These are phyloP conservation scores for Penicillium chermesinum DNA, from an alignment of 495 filamentous ascomycete species.

Conservation along the genomic window DNA sequence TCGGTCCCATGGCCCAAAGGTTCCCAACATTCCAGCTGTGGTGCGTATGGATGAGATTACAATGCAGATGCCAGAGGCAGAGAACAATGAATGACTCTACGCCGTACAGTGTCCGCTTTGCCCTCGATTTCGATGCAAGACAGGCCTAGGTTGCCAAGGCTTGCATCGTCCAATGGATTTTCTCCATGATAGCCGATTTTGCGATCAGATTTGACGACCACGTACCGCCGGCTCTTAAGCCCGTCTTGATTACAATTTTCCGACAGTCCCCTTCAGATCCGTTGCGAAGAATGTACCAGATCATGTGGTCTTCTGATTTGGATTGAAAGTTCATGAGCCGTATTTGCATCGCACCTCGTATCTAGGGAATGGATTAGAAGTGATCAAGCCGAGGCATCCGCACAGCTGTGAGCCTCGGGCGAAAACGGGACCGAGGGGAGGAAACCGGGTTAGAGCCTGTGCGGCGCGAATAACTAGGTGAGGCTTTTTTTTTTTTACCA, in stretches of 20 bases:
- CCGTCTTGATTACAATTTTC: constrained; percentile 19
- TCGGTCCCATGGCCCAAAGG: constrained; percentile 2
- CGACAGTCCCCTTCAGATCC: constrained; percentile 15
- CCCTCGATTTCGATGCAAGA: background rate
- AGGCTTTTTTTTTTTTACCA: constrained; percentile 4
- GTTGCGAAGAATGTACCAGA: constrained; percentile 18
- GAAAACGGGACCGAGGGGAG: constrained; percentile 14
- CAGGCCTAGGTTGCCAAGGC: background rate
- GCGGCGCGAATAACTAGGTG: constrained; percentile 5
- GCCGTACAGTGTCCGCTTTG: background rate
- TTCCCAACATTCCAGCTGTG: constrained; percentile 10
- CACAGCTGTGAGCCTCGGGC: constrained; percentile 15
- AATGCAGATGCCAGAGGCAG: constrained; percentile 12
- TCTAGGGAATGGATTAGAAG: background rate
- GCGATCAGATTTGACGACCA: background rate
- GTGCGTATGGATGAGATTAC: constrained; percentile 14
- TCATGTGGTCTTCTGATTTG: constrained; percentile 22
- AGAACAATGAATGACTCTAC: background rate
- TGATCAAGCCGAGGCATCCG: constrained; percentile 13
- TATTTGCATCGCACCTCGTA: too few species aligned
- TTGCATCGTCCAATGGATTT: background rate
- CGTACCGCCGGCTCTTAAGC: constrained; percentile 4
- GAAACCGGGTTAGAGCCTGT: background rate
- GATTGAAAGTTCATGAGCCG: too few species aligned
- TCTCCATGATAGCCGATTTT: background rate